phyloP scores from a whole-genome alignment of 805 yeast genomes.

The Spathaspora gorwiae region DNA sequence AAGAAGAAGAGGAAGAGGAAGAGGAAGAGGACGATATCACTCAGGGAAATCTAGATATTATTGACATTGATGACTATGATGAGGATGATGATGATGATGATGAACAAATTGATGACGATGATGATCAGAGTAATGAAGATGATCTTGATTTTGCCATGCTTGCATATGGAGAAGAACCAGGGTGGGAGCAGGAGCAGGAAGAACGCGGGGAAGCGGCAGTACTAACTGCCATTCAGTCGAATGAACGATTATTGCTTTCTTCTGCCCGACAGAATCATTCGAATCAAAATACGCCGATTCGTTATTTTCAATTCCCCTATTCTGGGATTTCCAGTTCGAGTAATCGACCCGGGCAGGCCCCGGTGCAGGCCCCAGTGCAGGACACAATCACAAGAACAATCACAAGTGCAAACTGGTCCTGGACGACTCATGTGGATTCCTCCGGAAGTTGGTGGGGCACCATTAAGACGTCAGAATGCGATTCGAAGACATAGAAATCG shows the following conservation, averaged over 20 bases:
- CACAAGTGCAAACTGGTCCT: too few relatives aligned
- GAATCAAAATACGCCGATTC: conserved; percentile 13
- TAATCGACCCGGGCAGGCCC: too few relatives aligned
- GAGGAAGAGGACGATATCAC: conserved; percentile 1
- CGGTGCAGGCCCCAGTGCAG: too few relatives aligned
- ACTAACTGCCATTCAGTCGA: not conserved
- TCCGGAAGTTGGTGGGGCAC: conserved; percentile 12
- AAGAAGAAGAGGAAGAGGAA: conserved; percentile 2
- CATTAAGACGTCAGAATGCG: conserved; percentile 32
- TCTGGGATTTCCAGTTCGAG: too few relatives aligned
- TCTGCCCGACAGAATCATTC: conserved; percentile 23
- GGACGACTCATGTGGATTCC: not conserved
- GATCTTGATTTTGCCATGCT: not conserved
- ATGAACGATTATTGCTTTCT: conserved; percentile 21
- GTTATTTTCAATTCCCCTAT: too few relatives aligned
- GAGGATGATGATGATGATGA: conserved; percentile 3
- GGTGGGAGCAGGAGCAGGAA: not conserved
- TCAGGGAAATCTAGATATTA: not conserved
- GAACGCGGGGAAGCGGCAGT: not conserved
- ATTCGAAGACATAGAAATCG: conserved; percentile 13
- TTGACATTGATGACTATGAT: conserved; percentile 5
- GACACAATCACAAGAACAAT: too few relatives aligned
- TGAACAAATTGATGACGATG: not conserved
- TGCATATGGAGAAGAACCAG: not conserved
- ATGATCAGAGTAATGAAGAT: not conserved